A percentile compares a stretch with the other conserved stretches of the same genome.
Evolutionary conservation across 2,329 filamentous ascomycete genomes (phyloP).

Genomic region (Aureobasidium leucospermi): DNA sequence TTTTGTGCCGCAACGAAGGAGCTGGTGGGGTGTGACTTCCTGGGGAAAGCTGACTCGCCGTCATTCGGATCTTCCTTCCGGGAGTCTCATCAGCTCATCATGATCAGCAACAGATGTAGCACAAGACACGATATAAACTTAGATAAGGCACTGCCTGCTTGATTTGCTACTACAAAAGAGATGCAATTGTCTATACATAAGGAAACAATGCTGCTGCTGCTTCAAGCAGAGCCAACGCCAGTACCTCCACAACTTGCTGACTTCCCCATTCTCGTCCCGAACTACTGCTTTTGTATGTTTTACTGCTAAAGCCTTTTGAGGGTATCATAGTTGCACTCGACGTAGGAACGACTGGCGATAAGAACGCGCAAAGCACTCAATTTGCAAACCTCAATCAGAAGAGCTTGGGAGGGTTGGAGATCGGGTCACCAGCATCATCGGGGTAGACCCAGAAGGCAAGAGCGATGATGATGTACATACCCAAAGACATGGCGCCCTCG

Average conservation of each 20-base stretch:
- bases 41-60: conserved; percentile 6
- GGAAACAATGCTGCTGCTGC: background rate
- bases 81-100: background rate
- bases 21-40: background rate
- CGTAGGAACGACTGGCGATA: too few species aligned
- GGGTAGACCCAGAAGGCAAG: conserved; percentile 56
- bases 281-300: too few species aligned
- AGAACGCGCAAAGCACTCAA: background rate
- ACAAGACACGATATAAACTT: background rate
- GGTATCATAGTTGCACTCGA: too few species aligned
- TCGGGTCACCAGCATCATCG: conserved; percentile 36
- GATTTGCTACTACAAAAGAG: background rate
- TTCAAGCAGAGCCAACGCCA: background rate
- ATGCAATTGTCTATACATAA: background rate
- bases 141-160: background rate
- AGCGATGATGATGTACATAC: conserved; percentile 52
- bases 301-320: background rate
- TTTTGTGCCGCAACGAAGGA: background rate
- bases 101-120: background rate
- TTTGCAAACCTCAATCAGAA: background rate
- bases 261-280: too few species aligned
- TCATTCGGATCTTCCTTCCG: background rate
- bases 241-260: background rate
- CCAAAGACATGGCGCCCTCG: conserved; percentile 60
- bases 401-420: conserved; percentile 4